Percentiles rank a stretch among this genome's conserved stretches.
These are phyloP conservation scores for Coemansia sp. DNA, from an alignment of 192 early-diverging fungal genomes.

Conservation along the genomic window DNA sequence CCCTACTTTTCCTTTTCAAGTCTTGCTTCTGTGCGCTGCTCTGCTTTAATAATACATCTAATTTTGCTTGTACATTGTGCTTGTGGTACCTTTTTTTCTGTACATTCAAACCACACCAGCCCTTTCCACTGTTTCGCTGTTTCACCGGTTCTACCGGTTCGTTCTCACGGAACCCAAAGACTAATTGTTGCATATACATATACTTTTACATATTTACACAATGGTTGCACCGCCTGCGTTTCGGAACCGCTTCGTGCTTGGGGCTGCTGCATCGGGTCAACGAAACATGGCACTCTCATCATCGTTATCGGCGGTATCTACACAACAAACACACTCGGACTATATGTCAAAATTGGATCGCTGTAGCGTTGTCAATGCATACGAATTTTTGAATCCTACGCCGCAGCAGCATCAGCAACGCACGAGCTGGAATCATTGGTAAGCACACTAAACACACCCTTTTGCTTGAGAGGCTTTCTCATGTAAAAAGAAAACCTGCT, in stretches of 20 bases:
- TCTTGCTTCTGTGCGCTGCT: slow-evolving; percentile 11
- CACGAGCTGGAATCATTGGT: slow-evolving; percentile 93
- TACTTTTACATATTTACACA: background rate
- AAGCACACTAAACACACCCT: too few species aligned
- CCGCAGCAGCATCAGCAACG: slow-evolving; percentile 72
- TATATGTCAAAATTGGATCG: slow-evolving; percentile 21
- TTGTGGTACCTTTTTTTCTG: background rate
- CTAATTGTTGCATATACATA: slow-evolving; percentile 5
- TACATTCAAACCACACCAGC: slow-evolving; percentile 11
- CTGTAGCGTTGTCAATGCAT: slow-evolving; percentile 42
- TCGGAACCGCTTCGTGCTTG: slow-evolving; percentile 40
- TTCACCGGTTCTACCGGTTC: too few species aligned
- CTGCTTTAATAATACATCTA: too few species aligned
- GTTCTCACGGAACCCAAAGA: background rate
- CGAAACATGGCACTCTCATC: background rate
- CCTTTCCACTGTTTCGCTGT: background rate
- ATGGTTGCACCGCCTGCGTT: slow-evolving; percentile 35
- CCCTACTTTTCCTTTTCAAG: background rate
- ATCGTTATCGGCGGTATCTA: background rate
- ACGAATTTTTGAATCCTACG: slow-evolving; percentile 68
- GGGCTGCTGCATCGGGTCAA: slow-evolving; percentile 5
- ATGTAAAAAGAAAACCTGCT: too few species aligned
- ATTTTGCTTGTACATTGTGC: too few species aligned
- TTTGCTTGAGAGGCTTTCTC: too few species aligned
- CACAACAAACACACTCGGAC: too few species aligned